These are phyloP conservation scores for Penicillium sp. DNA, from an alignment of 2,329 filamentous ascomycete genomes.

Conservation along the genomic window DNA sequence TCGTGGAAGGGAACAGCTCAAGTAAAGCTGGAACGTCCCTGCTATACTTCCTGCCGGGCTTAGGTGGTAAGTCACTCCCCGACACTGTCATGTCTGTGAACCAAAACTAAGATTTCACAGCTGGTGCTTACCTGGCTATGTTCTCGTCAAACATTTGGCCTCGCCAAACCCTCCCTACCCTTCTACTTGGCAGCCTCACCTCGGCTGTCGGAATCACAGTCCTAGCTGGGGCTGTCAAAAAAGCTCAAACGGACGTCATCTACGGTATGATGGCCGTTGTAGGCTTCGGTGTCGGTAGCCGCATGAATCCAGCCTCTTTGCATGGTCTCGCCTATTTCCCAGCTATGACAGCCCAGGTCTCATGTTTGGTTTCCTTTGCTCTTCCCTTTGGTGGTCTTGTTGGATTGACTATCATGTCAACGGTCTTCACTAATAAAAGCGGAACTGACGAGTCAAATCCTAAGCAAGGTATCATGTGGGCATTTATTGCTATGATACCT, in stretches of 20 bases:
- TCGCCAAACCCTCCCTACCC: conserved; percentile 60
- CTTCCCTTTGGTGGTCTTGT: conserved; percentile 65
- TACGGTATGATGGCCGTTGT: conserved; percentile 68
- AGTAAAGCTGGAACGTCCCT: conserved; percentile 59
- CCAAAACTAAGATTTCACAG: conserved; percentile 20
- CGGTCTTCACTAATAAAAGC: conserved; percentile 65
- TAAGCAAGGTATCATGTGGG: conserved; percentile 64
- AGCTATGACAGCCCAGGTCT: conserved; percentile 57
- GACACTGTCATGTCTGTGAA: background rate
- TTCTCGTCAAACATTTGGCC: conserved; percentile 63
- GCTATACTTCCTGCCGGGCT: conserved; percentile 64
- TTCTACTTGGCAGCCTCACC: conserved; percentile 58
- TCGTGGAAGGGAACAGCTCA: conserved; percentile 57
- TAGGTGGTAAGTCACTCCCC: conserved; percentile 51
- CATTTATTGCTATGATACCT: conserved; percentile 62
- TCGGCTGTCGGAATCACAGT: conserved; percentile 61
- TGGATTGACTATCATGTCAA: conserved; percentile 66
- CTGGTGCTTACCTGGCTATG: conserved; percentile 60
- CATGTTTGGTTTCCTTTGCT: conserved; percentile 61
- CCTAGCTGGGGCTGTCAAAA: conserved; percentile 58
- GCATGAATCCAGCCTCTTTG: conserved; percentile 65
- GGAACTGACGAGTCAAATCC: conserved; percentile 32
- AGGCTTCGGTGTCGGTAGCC: conserved; percentile 63
- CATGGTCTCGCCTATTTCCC: conserved; percentile 66
- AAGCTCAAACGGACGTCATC: conserved; percentile 51